Evolutionary conservation across 768 basidiomycete genomes (phyloP), one percentile per base, ranked within the genome.

Genomic region (button mushroom (Agaricus bisporus)): DNA sequence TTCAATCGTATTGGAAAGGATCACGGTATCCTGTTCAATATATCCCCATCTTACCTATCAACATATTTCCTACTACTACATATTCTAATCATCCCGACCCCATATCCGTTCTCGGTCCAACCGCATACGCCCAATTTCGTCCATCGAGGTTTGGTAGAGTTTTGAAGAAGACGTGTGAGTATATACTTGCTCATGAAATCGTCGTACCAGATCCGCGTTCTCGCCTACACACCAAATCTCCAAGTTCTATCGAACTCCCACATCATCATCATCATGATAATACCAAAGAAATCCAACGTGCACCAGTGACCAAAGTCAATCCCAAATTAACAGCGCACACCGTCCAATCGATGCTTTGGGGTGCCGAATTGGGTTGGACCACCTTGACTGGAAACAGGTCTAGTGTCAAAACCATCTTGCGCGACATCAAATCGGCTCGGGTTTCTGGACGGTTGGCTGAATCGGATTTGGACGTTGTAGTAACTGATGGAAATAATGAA

Each of bases 331-430:
- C 91, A 0, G 78, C 77, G 8, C 91, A 94, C 64, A 94, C 92
- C 0, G 78, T 88, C 8, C 75, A 81, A 52, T 88, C 85, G 50
- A 72, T 93, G 71, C 68, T 83, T 17, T 80, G 78, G 62, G 92
- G 91, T 14, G 80, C 85, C 0, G 69, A 69, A 37, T 68, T 78
- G 25, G 83, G 85, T 0, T 85, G 88, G 87, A 94, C 92, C 57
- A 91, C 88, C n/a, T 70, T 95, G 45, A 94, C 91, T 4, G 90
- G 90, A 8, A 95, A 95, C 60, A 75, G 81, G 58, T 77, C 85
- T 28, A 91, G 91, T 59, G 81, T 93, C 22, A 83, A 78, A 61
- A 83, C 83, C 20, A 72, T 94, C n/a, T 56, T 92, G 55, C 73
- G 82, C 56, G 86, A 86, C 65, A 77, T 91, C 66, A 78, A 73